Percentiles rank a stretch among this genome's conserved stretches.
Conservation (phyloP, 106 monocot genomes). For the Chionographis japonica region DNA sequence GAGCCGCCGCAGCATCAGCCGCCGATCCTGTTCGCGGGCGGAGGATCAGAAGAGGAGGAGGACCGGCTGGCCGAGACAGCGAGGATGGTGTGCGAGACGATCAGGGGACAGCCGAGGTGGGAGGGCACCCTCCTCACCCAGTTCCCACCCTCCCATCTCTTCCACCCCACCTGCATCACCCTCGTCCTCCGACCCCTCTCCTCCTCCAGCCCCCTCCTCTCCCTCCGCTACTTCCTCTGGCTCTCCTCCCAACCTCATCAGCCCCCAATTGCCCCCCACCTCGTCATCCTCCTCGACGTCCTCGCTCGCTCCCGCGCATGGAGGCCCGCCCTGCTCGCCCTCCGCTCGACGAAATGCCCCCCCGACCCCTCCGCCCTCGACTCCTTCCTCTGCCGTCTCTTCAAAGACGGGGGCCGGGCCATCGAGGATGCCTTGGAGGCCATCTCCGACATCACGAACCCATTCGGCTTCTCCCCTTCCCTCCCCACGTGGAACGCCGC, state of each 20-base stretch:
- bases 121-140: slow-evolving; percentile 30
- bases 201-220: slow-evolving; percentile 22
- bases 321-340: slow-evolving; percentile 13
- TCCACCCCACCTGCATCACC: slow-evolving; percentile 25
- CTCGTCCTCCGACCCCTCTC: slow-evolving; percentile 26
- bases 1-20: too few relatives aligned
- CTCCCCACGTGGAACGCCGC: slow-evolving; percentile 25
- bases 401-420: background rate
- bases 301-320: slow-evolving; percentile 13
- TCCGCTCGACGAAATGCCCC: slow-evolving; percentile 24
- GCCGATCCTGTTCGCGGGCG: too few relatives aligned
- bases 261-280: slow-evolving; percentile 5
- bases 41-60: background rate
- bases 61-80: slow-evolving; percentile 3
- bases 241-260: slow-evolving; percentile 5
- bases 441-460: background rate
- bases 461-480: slow-evolving; percentile 11
- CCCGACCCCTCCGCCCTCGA: background rate
- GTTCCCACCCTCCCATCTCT: slow-evolving; percentile 21
- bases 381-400: slow-evolving; percentile 11
- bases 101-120: slow-evolving; percentile 32
- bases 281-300: slow-evolving; percentile 11
- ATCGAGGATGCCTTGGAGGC: slow-evolving; percentile 1
- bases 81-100: slow-evolving; percentile 10
- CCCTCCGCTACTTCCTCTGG: slow-evolving; percentile 33